A percentile compares a stretch with the other conserved stretches of the same genome.
phyloP scores from a whole-genome alignment of 108 stramenopile genomes.

The Phaeodactylum tricornutum region DNA sequence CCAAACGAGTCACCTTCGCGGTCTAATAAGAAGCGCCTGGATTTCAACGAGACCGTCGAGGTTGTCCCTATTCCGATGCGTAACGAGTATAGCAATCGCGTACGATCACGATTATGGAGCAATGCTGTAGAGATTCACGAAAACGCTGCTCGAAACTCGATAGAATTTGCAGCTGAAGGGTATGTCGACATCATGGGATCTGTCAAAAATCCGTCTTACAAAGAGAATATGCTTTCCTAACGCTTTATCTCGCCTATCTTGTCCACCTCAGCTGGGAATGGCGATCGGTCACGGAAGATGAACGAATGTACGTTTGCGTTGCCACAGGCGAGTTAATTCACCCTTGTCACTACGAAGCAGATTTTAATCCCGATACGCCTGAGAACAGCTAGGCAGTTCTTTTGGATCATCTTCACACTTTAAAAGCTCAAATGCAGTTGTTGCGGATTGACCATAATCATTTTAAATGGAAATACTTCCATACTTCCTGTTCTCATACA shows the following conservation, averaged over 20 bases:
- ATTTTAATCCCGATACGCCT: background rate
- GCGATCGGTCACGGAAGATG: slow-evolving; percentile 59
- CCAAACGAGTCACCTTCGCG: too few relatives aligned
- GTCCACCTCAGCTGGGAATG: slow-evolving; percentile 39
- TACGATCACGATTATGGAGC: slow-evolving; percentile 47
- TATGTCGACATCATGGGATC: slow-evolving; percentile 3
- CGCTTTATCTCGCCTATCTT: slow-evolving; percentile 2
- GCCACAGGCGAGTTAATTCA: slow-evolving; percentile 52
- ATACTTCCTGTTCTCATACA: too few relatives aligned
- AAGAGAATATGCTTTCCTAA: slow-evolving; percentile 2
- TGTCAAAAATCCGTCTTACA: background rate
- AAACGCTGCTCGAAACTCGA: slow-evolving; percentile 51
- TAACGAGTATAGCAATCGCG: slow-evolving; percentile 49
- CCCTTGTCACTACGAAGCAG: slow-evolving; percentile 43
- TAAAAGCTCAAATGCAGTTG: too few relatives aligned
- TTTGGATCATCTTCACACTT: too few relatives aligned
- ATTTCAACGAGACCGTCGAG: slow-evolving; percentile 39
- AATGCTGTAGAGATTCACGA: slow-evolving; percentile 44
- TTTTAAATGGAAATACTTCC: too few relatives aligned
- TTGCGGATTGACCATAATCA: too few relatives aligned
- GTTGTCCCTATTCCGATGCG: slow-evolving; percentile 67
- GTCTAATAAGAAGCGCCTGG: too few relatives aligned
- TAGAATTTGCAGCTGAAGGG: slow-evolving; percentile 70
- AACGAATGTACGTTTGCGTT: slow-evolving; percentile 41
- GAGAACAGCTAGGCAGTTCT: too few relatives aligned